Conservation (phyloP, 2,329 filamentous ascomycete species). For the Hirsutella thompsonii region DNA sequence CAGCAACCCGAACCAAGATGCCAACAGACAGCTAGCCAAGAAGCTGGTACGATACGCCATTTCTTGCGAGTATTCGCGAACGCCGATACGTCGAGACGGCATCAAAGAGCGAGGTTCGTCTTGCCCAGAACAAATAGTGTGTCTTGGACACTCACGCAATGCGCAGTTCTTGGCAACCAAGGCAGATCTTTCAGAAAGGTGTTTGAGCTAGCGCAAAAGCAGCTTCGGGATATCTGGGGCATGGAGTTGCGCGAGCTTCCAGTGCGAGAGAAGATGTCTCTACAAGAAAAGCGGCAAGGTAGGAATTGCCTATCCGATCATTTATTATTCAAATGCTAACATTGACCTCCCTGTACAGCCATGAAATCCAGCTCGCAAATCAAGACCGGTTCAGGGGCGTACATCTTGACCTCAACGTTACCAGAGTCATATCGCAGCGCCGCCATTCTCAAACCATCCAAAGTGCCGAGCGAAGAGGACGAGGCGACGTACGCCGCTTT, state of each 20-base stretch:
- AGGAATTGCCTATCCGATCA: too few species aligned
- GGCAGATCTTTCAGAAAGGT: slow-evolving; percentile 61
- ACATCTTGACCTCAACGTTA: slow-evolving; percentile 64
- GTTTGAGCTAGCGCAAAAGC: slow-evolving; percentile 63
- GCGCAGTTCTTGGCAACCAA: slow-evolving; percentile 57
- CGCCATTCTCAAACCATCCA: slow-evolving; percentile 54
- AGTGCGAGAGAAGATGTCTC: slow-evolving; percentile 63
- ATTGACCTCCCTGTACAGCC: slow-evolving; percentile 15
- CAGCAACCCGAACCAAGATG: slow-evolving; percentile 16
- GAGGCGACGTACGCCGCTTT: slow-evolving; percentile 75
- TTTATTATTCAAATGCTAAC: background rate
- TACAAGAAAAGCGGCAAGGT: slow-evolving; percentile 68
- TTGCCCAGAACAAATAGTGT: fast-evolving
- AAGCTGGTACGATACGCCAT: slow-evolving; percentile 57
- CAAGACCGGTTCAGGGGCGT: slow-evolving; percentile 51
- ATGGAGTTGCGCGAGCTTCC: slow-evolving; percentile 87
- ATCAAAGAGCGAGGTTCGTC: slow-evolving; percentile 48
- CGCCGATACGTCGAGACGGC: slow-evolving; percentile 45
- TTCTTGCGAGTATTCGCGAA: slow-evolving; percentile 51
- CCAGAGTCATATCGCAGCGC: slow-evolving; percentile 54
- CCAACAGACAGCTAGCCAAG: slow-evolving; percentile 42
- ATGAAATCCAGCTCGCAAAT: slow-evolving; percentile 34
- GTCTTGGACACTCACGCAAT: slow-evolving; percentile 4
- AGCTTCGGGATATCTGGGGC: slow-evolving; percentile 65
- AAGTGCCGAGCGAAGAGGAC: slow-evolving; percentile 47